Evolutionary conservation across 2,329 filamentous ascomycete species (phyloP).

Genomic region (Bipolaris sorokiniana): DNA sequence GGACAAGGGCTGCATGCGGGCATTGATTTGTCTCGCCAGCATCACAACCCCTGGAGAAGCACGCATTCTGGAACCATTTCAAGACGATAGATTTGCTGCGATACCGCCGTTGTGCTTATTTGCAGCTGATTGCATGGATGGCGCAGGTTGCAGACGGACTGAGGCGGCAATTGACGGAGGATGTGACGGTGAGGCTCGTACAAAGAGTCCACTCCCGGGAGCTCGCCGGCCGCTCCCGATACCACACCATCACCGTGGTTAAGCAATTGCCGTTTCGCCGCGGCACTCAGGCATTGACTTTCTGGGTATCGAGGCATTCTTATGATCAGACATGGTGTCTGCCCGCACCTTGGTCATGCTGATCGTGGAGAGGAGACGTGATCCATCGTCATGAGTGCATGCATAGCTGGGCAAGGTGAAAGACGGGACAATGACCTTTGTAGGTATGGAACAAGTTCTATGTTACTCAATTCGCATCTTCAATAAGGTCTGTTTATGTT

Average conservation of each 20-base stretch:
- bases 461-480: not conserved
- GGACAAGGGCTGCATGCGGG: constrained; percentile 18
- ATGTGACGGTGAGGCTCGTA: constrained; percentile 27
- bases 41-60: constrained; percentile 19
- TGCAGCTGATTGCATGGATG: constrained; percentile 21
- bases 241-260: not conserved
- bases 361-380: constrained; percentile 7
- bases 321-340: constrained; percentile 2
- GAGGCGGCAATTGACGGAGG: constrained; percentile 35
- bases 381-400: constrained; percentile 3
- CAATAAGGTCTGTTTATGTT: not conserved
- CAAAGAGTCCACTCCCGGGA: constrained; percentile 6
- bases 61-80: constrained; percentile 6
- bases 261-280: not conserved
- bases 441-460: not conserved
- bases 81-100: not conserved
- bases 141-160: constrained; percentile 29
- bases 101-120: constrained; percentile 17
- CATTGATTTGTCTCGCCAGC: constrained; percentile 22
- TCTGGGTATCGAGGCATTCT: not conserved
- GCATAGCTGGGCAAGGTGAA: not conserved
- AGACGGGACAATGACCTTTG: not conserved
- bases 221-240: constrained; percentile 22
- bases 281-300: not conserved
- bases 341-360: not conserved